Conservation (phyloP, 2,329 filamentous ascomycete genomes). For the Xylaria sp. region DNA sequence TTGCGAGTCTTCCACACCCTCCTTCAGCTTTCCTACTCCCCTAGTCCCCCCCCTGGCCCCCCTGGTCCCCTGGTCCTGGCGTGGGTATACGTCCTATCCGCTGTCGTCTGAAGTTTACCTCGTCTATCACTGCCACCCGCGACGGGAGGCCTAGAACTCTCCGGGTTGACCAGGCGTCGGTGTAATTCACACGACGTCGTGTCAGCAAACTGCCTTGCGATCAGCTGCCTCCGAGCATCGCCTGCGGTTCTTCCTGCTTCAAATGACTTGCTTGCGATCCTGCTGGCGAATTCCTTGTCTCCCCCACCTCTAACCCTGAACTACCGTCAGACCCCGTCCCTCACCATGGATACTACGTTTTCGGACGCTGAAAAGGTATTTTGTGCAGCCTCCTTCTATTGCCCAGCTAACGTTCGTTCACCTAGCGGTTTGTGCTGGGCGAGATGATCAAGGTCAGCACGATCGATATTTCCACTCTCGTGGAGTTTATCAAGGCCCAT, state of each 20-base stretch:
- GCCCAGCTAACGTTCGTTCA: conserved; percentile 25
- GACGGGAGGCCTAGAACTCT: conserved; percentile 26
- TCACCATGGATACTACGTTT: conserved; percentile 50
- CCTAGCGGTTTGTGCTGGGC: conserved; percentile 58
- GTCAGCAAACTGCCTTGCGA: conserved; percentile 28
- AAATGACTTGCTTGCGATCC: conserved; percentile 39
- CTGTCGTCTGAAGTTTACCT: conserved; percentile 28
- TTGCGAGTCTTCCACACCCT: conserved; percentile 31
- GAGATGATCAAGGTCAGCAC: conserved; percentile 62
- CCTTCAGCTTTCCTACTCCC: conserved; percentile 23
- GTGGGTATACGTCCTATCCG: conserved; percentile 22
- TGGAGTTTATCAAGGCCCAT: conserved; percentile 49
- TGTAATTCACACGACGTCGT: conserved; percentile 26
- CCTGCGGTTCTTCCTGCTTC: conserved; percentile 28
- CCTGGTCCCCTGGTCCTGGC: conserved; percentile 26
- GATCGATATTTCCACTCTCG: conserved; percentile 49
- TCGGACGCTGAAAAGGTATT: conserved; percentile 57
- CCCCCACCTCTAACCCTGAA: conserved; percentile 29
- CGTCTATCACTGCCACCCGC: conserved; percentile 24
- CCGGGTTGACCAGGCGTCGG: conserved; percentile 23
- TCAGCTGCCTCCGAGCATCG: conserved; percentile 25
- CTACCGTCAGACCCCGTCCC: conserved; percentile 25
- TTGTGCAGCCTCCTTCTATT: conserved; percentile 13
- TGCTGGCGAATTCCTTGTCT: conserved; percentile 34
- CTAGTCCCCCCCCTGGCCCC: too few relatives aligned